Evolutionary conservation across 1,284 basidiomycete species (phyloP).

Genomic region (Cryptococcus sp.): DNA sequence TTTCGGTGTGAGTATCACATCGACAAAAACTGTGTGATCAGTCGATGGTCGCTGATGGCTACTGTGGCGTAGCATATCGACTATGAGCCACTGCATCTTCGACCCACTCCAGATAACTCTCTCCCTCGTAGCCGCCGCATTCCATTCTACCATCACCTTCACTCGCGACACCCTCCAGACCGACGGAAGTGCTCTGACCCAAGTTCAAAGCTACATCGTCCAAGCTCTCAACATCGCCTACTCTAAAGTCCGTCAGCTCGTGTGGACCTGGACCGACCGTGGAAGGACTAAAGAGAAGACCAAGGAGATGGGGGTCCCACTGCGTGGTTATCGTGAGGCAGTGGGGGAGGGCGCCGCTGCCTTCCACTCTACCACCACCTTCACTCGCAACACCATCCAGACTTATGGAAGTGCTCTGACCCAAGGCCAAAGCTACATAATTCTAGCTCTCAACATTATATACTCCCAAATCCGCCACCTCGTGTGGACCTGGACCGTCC

Average conservation of each 20-base stretch:
- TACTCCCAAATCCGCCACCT: constrained; percentile 5
- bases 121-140: not conserved
- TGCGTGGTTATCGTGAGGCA: constrained; percentile 19
- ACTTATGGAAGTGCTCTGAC: not conserved
- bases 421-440: constrained; percentile 3
- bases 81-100: too few relatives aligned
- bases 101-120: not conserved
- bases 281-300: constrained; percentile 16
- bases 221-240: constrained; percentile 2
- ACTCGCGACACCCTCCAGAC: not conserved
- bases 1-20: constrained; percentile 10
- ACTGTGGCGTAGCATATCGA: too few relatives aligned
- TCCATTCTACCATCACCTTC: not conserved
- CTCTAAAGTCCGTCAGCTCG: constrained; percentile 7
- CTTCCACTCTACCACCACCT: not conserved
- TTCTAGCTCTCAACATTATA: constrained; percentile 2
- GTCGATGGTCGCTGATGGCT: too few relatives aligned
- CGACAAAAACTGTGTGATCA: too few relatives aligned
- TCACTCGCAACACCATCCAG: not conserved
- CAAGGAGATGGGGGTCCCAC: constrained; percentile 25
- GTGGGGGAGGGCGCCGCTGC: not conserved
- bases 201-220: constrained; percentile 5
- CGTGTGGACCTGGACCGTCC: not conserved
- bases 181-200: not conserved
- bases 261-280: not conserved